Conservation (phyloP, 1,139 yeast species). For the Lodderomyces elongisporus region DNA sequence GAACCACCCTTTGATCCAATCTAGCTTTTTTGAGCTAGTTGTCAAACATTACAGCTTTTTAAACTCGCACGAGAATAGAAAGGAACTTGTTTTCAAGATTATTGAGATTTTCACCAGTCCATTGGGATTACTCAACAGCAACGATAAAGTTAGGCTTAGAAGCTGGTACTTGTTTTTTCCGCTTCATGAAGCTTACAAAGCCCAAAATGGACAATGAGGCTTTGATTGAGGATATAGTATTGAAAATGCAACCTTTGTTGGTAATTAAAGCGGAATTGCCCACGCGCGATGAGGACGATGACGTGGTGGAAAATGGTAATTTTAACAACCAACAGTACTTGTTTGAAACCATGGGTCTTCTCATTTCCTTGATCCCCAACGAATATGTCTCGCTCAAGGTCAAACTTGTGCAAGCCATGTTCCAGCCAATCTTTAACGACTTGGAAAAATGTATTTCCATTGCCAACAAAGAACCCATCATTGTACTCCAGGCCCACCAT, state of each 20-base stretch:
- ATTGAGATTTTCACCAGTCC: slow-evolving; percentile 75
- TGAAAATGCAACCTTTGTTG: slow-evolving; percentile 46
- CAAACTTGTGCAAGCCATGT: slow-evolving; percentile 53
- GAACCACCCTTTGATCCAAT: slow-evolving; percentile 74
- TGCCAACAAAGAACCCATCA: slow-evolving; percentile 37
- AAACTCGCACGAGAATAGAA: slow-evolving; percentile 40
- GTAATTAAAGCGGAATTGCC: slow-evolving; percentile 56
- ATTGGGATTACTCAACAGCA: slow-evolving; percentile 71
- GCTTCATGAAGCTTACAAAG: slow-evolving; percentile 74
- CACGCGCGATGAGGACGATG: slow-evolving; percentile 47
- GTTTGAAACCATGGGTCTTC: slow-evolving; percentile 74
- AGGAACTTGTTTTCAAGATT: slow-evolving; percentile 55
- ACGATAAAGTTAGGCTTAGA: slow-evolving; percentile 71
- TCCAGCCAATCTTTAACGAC: slow-evolving; percentile 74
- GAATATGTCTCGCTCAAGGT: slow-evolving; percentile 30
- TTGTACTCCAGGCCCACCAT: slow-evolving; percentile 77
- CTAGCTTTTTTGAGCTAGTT: slow-evolving; percentile 76
- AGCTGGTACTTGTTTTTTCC: slow-evolving; percentile 86
- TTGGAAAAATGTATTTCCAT: slow-evolving; percentile 58
- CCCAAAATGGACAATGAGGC: slow-evolving; percentile 39
- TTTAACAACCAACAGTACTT: slow-evolving; percentile 78
- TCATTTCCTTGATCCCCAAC: slow-evolving; percentile 45
- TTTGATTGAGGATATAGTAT: slow-evolving; percentile 34
- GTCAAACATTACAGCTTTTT: slow-evolving; percentile 74
- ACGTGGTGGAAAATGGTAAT: slow-evolving; percentile 49